Conservation (phyloP, 1,284 basidiomycete species). For the Porodaedalea pini region DNA sequence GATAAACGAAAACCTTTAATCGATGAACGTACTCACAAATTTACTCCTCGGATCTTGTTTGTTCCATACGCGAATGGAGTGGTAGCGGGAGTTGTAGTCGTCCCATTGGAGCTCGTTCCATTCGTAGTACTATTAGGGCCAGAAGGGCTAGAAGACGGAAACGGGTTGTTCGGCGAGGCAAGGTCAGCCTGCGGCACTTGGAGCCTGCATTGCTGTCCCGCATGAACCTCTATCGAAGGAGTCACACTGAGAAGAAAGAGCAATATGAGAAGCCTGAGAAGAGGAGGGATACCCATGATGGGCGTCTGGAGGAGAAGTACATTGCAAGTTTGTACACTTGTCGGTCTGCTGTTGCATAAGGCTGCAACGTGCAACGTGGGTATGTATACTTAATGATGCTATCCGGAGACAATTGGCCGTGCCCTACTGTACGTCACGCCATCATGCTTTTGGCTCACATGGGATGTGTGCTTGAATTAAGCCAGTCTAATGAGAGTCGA, state of each 20-base stretch:
- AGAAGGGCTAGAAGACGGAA: slow-evolving; percentile 8
- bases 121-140: slow-evolving; percentile 15
- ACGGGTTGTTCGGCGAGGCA: slow-evolving; percentile 17
- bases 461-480: no score
- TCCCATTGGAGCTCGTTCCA: slow-evolving; percentile 5
- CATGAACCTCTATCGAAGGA: background rate
- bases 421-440: no score
- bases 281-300: slow-evolving; percentile 3
- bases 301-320: background rate
- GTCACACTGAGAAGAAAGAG: slow-evolving; percentile 3
- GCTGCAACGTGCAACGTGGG: background rate
- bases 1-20: background rate
- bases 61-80: slow-evolving; percentile 22
- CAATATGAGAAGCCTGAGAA: background rate
- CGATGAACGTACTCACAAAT: slow-evolving; percentile 21
- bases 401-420: no score
- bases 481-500: no score
- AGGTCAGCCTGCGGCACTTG: slow-evolving; percentile 7
- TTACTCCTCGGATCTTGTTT: slow-evolving; percentile 24
- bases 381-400: background rate
- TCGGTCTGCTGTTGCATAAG: background rate
- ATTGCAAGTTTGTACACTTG: background rate
- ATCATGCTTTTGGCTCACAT: no score
- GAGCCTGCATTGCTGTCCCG: slow-evolving; percentile 18
- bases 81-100: slow-evolving; percentile 1